These are phyloP conservation scores for Carex cristatella DNA, from an alignment of 176 grass and related monocot species.

Conservation along the genomic window DNA sequence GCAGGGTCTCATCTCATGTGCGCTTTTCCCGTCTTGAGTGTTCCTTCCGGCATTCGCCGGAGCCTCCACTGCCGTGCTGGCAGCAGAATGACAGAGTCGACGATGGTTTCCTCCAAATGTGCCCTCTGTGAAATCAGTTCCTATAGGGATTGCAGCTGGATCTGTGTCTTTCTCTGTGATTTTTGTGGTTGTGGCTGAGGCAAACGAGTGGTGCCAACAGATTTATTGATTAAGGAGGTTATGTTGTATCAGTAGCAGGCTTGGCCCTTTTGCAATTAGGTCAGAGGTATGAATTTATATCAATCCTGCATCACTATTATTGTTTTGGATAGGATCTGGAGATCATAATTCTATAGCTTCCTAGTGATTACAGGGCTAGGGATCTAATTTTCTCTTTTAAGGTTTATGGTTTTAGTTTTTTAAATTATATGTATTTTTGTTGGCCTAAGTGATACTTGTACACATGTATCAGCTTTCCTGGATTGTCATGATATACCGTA, in stretches of 20 bases:
- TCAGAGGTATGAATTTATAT: conserved; percentile 50
- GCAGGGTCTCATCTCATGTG: conserved; percentile 34
- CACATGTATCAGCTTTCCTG: conserved; percentile 62
- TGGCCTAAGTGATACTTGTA: background rate
- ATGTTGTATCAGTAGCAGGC: conserved; percentile 91
- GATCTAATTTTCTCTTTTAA: too few relatives aligned
- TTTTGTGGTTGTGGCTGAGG: conserved; percentile 50
- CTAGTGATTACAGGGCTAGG: background rate
- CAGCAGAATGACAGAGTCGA: background rate
- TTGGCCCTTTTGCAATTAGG: conserved; percentile 97
- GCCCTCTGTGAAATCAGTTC: conserved; percentile 15
- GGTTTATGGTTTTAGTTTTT: background rate
- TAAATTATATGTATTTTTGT: background rate
- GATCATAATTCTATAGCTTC: background rate
- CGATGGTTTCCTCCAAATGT: conserved; percentile 3
- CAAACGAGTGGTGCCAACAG: conserved; percentile 51
- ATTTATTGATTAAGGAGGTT: conserved; percentile 58
- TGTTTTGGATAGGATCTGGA: background rate
- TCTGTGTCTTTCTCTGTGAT: conserved; percentile 71
- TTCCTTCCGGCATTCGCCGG: background rate
- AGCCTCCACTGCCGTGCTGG: background rate
- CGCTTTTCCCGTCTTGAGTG: conserved; percentile 27
- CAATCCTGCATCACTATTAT: background rate
- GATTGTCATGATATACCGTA: conserved; percentile 97
- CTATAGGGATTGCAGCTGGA: conserved; percentile 37